Percentiles rank a stretch among this genome's conserved stretches.
phyloP scores from a whole-genome alignment of 164 flowering plant species.

The Nymphaea thermarum region DNA sequence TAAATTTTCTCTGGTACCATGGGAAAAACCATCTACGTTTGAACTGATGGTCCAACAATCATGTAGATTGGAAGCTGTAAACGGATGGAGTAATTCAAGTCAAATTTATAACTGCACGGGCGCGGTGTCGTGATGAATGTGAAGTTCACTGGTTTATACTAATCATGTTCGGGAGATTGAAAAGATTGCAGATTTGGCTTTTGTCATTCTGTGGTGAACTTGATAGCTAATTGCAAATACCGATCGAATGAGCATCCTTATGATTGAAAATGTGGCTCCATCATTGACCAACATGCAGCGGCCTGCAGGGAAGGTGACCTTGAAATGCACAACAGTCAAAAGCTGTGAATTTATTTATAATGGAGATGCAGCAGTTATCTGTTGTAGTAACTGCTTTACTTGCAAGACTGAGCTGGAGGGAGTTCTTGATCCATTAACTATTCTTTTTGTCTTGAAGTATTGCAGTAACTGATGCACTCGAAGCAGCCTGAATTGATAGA shows the following conservation, averaged over 20 bases:
- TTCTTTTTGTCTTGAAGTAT: background rate
- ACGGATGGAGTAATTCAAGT: conserved; percentile 3
- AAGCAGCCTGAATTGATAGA: background rate
- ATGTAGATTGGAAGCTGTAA: conserved; percentile 20
- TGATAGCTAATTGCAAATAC: background rate
- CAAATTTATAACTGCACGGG: conserved; percentile 4
- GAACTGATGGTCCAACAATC: conserved; percentile 39
- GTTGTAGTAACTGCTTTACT: background rate
- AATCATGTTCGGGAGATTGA: background rate
- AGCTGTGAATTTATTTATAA: background rate
- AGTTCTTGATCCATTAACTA: background rate
- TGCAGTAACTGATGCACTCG: background rate
- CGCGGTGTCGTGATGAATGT: background rate
- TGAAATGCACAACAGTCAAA: background rate
- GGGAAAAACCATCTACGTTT: conserved; percentile 36
- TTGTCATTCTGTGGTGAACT: too few species aligned
- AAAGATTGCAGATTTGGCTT: background rate
- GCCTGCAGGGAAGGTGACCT: too few species aligned
- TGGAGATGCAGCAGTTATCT: background rate
- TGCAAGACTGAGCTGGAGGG: background rate
- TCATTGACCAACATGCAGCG: too few species aligned
- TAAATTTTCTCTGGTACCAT: conserved; percentile 35
- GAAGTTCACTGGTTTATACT: background rate
- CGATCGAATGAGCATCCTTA: too few species aligned
- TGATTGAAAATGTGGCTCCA: too few species aligned